These are phyloP conservation scores for Heritiera littoralis DNA, from an alignment of 345 rosid genomes.

Conservation along the genomic window DNA sequence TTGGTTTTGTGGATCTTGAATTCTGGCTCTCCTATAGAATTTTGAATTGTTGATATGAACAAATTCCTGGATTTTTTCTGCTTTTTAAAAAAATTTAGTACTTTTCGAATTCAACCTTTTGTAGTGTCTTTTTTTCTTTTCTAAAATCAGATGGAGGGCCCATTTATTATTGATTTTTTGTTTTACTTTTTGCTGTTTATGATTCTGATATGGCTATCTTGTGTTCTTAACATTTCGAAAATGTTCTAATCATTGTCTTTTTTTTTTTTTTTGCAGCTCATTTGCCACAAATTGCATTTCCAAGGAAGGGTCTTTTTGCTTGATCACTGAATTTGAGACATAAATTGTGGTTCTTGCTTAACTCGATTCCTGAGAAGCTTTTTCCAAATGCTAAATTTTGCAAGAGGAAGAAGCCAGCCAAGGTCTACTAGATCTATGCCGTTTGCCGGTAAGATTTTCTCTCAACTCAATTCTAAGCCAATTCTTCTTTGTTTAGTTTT, in stretches of 20 bases:
- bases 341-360: conserved; percentile 17
- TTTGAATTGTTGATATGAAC: conserved; percentile 8
- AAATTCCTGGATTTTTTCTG: background rate
- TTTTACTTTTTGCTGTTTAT: conserved; percentile 11
- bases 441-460: conserved; percentile 58
- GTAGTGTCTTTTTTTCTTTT: background rate
- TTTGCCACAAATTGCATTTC: conserved; percentile 11
- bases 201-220: conserved; percentile 16
- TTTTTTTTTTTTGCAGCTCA: conserved; percentile 32
- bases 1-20: conserved; percentile 23
- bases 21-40: background rate
- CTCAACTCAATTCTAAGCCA: background rate
- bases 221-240: conserved; percentile 1
- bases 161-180: conserved; percentile 17
- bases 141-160: conserved; percentile 4
- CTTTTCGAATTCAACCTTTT: conserved; percentile 17
- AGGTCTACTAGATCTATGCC: conserved; percentile 72
- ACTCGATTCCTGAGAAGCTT: conserved; percentile 19
- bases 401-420: conserved; percentile 68
- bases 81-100: background rate
- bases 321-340: conserved; percentile 1
- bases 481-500: background rate
- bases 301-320: conserved; percentile 12
- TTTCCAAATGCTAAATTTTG: conserved; percentile 67
- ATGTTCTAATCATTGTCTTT: background rate